phyloP scores from a whole-genome alignment of 2,329 filamentous ascomycete genomes.

The Neophaeococcomyces aloes region DNA sequence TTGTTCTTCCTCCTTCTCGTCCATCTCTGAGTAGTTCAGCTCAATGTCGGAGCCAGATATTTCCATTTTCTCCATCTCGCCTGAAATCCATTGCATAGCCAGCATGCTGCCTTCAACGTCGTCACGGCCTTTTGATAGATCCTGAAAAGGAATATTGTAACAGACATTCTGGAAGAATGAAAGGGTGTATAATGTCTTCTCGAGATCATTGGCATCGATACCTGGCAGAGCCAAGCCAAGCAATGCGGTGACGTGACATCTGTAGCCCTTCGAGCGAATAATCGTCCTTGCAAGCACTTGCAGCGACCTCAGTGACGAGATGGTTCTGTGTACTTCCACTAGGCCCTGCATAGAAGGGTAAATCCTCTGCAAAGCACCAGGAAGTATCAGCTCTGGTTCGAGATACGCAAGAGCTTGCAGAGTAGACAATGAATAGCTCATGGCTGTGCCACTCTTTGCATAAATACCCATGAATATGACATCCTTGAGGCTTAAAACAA shows the following conservation, averaged over 20 bases:
- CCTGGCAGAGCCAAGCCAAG: slow-evolving; percentile 87
- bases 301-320: slow-evolving; percentile 80
- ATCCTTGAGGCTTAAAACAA: slow-evolving; percentile 79
- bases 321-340: slow-evolving; percentile 93
- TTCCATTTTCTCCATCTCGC: slow-evolving; percentile 90
- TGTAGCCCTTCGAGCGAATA: slow-evolving; percentile 86
- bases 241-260: slow-evolving; percentile 88
- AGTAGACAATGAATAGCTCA: slow-evolving; percentile 83
- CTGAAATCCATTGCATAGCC: slow-evolving; percentile 86
- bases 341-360: slow-evolving; percentile 94
- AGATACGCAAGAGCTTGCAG: slow-evolving; percentile 82
- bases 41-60: slow-evolving; percentile 72
- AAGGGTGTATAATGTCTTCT: slow-evolving; percentile 89
- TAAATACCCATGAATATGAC: slow-evolving; percentile 98
- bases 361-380: slow-evolving; percentile 86
- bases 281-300: slow-evolving; percentile 89
- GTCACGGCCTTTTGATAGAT: slow-evolving; percentile 59
- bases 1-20: slow-evolving; percentile 73
- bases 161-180: slow-evolving; percentile 93
- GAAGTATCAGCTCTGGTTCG: slow-evolving; percentile 82
- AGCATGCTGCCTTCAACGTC: slow-evolving; percentile 62
- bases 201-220: slow-evolving; percentile 93
- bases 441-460: slow-evolving; percentile 83
- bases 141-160: slow-evolving; percentile 88
- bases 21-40: slow-evolving; percentile 77